Percentiles rank a stretch among this genome's conserved stretches.
Evolutionary conservation across 257 asterid genomes (phyloP).

Genomic region (Rehmannia glutinosa): DNA sequence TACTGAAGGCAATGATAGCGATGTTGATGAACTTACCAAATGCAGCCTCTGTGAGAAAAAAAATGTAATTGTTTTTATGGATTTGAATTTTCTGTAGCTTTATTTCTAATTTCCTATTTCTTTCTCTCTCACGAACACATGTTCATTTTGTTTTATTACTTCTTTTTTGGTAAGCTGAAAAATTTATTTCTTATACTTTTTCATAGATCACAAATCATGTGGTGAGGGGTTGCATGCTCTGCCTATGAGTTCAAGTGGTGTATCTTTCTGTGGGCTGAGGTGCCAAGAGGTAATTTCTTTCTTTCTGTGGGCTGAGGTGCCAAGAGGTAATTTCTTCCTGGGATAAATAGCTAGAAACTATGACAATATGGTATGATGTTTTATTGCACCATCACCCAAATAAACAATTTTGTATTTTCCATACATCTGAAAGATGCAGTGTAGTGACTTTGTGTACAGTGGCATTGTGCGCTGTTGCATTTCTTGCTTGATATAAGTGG

Average conservation of each 20-base stretch:
- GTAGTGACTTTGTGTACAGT: neutral
- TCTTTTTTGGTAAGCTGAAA: conserved; percentile 7
- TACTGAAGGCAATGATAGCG: conserved; percentile 27
- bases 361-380: neutral
- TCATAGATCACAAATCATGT: conserved; percentile 76
- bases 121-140: neutral
- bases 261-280: conserved; percentile 62
- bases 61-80: conserved; percentile 48
- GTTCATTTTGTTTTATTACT: neutral
- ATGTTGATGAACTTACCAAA: conserved; percentile 40
- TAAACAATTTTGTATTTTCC: neutral
- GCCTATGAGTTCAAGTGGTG: conserved; percentile 38
- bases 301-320: conserved; percentile 71
- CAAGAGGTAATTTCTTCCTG: conserved; percentile 61
- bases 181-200: conserved; percentile 5
- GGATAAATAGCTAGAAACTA: conserved; percentile 5
- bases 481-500: neutral
- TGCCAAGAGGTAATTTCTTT: conserved; percentile 78
- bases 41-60: conserved; percentile 75
- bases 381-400: neutral
- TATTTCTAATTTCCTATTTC: neutral
- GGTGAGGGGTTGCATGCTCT: conserved; percentile 33
- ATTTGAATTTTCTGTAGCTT: conserved; percentile 14
- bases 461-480: neutral
- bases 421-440: neutral